Evolutionary conservation across 2,329 filamentous ascomycete genomes (phyloP).

Genomic region (Neurospora sp.): DNA sequence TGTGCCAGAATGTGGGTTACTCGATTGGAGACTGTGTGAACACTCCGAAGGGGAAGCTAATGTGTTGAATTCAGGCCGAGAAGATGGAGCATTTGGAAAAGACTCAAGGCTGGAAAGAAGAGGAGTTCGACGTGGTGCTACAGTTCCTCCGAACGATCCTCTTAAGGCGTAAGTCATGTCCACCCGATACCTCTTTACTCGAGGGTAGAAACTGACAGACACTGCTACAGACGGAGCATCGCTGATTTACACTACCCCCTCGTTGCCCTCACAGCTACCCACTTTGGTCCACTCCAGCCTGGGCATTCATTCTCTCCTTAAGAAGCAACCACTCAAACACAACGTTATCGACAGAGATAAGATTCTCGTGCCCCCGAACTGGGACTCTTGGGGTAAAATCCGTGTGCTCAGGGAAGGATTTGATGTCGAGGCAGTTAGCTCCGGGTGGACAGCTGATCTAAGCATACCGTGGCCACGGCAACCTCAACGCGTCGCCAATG

Average conservation of each 20-base stretch:
- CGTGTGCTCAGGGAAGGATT: slow-evolving; percentile 84
- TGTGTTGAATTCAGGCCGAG: slow-evolving; percentile 49
- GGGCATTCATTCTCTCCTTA: slow-evolving; percentile 74
- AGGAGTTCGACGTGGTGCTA: slow-evolving; percentile 90
- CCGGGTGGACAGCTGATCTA: slow-evolving; percentile 78
- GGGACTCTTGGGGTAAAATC: slow-evolving; percentile 98
- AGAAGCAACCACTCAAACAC: slow-evolving; percentile 69
- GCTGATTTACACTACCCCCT: slow-evolving; percentile 74
- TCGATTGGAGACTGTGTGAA: neutral
- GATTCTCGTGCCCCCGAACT: slow-evolving; percentile 89
- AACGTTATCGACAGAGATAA: slow-evolving; percentile 92
- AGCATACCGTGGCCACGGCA: slow-evolving; percentile 33
- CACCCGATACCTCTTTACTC: slow-evolving; percentile 5
- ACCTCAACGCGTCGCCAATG: slow-evolving; percentile 16
- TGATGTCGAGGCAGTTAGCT: slow-evolving; percentile 77
- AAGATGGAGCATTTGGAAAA: slow-evolving; percentile 86
- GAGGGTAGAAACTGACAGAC: slow-evolving; percentile 10
- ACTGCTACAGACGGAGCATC: slow-evolving; percentile 60
- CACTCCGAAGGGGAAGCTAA: slow-evolving; percentile 14
- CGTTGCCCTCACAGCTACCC: slow-evolving; percentile 65
- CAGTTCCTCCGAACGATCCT: slow-evolving; percentile 87
- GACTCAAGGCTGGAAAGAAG: slow-evolving; percentile 87
- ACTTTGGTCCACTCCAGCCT: slow-evolving; percentile 76
- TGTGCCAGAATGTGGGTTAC: slow-evolving; percentile 77
- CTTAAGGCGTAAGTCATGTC: slow-evolving; percentile 58